These are phyloP conservation scores for Aspergillus saccharolyticus DNA, from an alignment of 495 filamentous ascomycete species.

Conservation along the genomic window DNA sequence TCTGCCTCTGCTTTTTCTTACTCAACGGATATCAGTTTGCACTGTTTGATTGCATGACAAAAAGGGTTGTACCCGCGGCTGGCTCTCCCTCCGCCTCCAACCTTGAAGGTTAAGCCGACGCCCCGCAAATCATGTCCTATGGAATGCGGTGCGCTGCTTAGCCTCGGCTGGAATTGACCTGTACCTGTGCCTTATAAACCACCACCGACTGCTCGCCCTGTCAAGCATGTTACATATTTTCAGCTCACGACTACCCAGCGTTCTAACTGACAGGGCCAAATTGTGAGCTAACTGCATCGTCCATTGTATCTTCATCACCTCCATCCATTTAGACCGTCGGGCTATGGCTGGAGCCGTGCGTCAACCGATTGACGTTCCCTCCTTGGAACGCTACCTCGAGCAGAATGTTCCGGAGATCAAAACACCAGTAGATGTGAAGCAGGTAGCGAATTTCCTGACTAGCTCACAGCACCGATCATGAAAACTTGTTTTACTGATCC, in stretches of 20 bases:
- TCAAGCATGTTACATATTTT: background rate
- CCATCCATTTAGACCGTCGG: background rate
- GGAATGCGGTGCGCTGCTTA: slow-evolving; percentile 10
- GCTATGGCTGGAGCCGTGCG: slow-evolving; percentile 83
- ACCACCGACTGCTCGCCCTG: background rate
- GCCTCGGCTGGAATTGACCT: slow-evolving; percentile 24
- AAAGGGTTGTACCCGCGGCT: background rate
- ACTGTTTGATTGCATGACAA: background rate
- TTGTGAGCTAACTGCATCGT: background rate
- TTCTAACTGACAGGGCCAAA: background rate
- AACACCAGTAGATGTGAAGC: slow-evolving; percentile 78
- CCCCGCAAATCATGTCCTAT: slow-evolving; percentile 13
- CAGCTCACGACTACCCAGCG: background rate
- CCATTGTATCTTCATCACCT: background rate
- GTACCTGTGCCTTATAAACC: background rate
- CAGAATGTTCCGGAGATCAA: slow-evolving; percentile 72
- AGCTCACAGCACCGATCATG: background rate
- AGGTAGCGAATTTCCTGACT: slow-evolving; percentile 47
- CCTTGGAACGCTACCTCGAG: slow-evolving; percentile 72
- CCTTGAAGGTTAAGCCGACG: background rate
- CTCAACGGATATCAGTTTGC: slow-evolving; percentile 5
- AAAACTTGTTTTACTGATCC: background rate
- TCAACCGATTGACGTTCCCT: slow-evolving; percentile 76
- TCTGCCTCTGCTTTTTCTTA: slow-evolving; percentile 10
- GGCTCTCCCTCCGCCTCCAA: background rate